These are phyloP conservation scores for Paraglomus brasilianum DNA, from an alignment of 192 early-diverging fungal genomes.

Conservation along the genomic window DNA sequence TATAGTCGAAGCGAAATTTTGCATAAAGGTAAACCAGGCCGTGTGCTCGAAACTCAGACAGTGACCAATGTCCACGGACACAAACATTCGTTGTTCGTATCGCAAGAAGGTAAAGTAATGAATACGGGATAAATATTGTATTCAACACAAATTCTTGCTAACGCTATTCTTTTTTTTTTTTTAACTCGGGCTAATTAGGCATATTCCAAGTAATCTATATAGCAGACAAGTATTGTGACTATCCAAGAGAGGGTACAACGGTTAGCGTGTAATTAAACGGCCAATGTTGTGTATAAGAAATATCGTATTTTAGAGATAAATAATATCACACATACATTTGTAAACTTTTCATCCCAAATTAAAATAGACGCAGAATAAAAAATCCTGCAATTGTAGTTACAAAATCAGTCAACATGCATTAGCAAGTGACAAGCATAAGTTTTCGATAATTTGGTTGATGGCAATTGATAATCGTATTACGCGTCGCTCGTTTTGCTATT, in stretches of 20 bases:
- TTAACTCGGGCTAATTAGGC: background rate
- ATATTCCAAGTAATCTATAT: constrained; percentile 29
- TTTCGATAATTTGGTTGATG: no score
- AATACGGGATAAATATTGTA: background rate
- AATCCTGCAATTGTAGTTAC: no score
- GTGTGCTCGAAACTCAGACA: constrained; percentile 39
- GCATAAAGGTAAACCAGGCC: constrained; percentile 37
- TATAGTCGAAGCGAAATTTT: constrained; percentile 44
- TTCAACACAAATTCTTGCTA: background rate
- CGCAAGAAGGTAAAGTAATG: constrained; percentile 35
- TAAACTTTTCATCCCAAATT: no score
- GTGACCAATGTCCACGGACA: constrained; percentile 37
- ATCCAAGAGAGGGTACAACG: constrained; percentile 11
- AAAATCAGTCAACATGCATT: no score
- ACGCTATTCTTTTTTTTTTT: background rate
- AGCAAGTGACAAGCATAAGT: no score
- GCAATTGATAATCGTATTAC: no score
- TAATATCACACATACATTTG: no score
- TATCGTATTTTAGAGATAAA: no score
- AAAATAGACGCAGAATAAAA: no score
- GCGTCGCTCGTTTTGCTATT: no score
- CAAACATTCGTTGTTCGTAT: constrained; percentile 39
- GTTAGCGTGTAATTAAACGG: no score
- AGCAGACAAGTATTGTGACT: constrained; percentile 27
- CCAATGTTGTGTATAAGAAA: no score